Conservation (phyloP, 202 grass and related monocot species). For the Panicum hallii region DNA sequence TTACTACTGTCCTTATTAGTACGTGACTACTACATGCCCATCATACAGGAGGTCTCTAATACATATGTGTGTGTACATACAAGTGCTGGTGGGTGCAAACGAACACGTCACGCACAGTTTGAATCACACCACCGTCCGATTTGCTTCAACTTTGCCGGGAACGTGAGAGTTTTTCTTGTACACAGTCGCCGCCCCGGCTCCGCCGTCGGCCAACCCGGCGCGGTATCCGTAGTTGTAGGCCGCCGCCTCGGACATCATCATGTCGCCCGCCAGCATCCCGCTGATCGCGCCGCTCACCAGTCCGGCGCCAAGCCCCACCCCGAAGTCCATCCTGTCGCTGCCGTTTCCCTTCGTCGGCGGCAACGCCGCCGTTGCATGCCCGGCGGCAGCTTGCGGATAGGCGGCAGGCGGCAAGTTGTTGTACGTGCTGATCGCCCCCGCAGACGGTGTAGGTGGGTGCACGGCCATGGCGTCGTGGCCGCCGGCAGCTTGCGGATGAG, state of each 20-base stretch:
- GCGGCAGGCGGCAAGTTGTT: neutral
- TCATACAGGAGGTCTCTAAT: too few relatives aligned
- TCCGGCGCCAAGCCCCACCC: conserved; percentile 61
- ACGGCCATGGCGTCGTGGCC: neutral
- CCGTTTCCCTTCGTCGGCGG: neutral
- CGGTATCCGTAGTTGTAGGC: conserved; percentile 61
- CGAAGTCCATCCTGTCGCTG: conserved; percentile 41
- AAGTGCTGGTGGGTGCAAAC: too few relatives aligned
- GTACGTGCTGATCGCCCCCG: neutral
- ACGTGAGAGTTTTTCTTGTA: conserved; percentile 15
- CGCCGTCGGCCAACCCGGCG: conserved; percentile 42
- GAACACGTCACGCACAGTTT: too few relatives aligned
- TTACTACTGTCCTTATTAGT: too few relatives aligned
- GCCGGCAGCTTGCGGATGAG: neutral
- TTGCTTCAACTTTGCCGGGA: neutral
- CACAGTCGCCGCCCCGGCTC: neutral
- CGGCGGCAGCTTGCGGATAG: neutral
- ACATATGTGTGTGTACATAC: too few relatives aligned
- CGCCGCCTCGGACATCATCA: conserved; percentile 56
- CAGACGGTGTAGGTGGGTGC: neutral
- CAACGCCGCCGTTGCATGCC: neutral
- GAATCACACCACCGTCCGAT: neutral
- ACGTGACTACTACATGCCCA: too few relatives aligned
- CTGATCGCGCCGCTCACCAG: conserved; percentile 68
- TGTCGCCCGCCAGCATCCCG: conserved; percentile 63